Evolutionary conservation across 2,329 filamentous ascomycete genomes (phyloP), one percentile per base, ranked within the genome.

Genomic region (Diplodia mutila): DNA sequence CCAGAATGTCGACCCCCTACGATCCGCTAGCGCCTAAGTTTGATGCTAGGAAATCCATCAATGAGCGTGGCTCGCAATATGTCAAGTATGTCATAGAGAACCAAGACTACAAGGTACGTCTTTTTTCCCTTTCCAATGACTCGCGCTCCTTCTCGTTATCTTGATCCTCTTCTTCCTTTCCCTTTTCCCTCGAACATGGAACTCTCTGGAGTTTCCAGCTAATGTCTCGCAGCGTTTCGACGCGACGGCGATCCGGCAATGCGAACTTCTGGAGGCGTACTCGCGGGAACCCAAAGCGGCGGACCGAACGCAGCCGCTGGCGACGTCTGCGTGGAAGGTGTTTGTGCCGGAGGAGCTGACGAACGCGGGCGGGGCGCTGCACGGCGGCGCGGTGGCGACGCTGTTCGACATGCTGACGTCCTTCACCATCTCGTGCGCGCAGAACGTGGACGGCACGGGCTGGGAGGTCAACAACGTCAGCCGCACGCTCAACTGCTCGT

Each of bases 351-450:
- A 73, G 12, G 73, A 75, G 55, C 81, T 85, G 64, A 80, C 80
- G 69, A 87, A 86, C 73, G 72, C 79, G 53, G 77, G 79, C 37
- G 79, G 79, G 1, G 83, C 82, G 37, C 78, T 87, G 69, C 85
- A 87, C 71, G 85, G 85, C 23, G 85, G 85, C 7, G 84, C 84
- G 2, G 84, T 84, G 2, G 82, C 83, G 0, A 76, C 85, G 5
- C 83, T 87, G 52, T 85, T 86, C 68, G 86, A 89, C 71, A 84
- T 87, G 75, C 80, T 81, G 66, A 84, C 83, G 1, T 81, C 78
- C 7, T 73, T 80, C 8, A 75, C 80, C 6, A 74, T 82, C 18
- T 71, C 69, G 6, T 73, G 76, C 3, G 71, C 73, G 21, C 71
- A 73, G 5, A 69, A 68, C n/a, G 34, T 63, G n/a, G 42, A 51